phyloP scores from a whole-genome alignment of 1,284 basidiomycete genomes.

The Tetrapyrgos nigripes region DNA sequence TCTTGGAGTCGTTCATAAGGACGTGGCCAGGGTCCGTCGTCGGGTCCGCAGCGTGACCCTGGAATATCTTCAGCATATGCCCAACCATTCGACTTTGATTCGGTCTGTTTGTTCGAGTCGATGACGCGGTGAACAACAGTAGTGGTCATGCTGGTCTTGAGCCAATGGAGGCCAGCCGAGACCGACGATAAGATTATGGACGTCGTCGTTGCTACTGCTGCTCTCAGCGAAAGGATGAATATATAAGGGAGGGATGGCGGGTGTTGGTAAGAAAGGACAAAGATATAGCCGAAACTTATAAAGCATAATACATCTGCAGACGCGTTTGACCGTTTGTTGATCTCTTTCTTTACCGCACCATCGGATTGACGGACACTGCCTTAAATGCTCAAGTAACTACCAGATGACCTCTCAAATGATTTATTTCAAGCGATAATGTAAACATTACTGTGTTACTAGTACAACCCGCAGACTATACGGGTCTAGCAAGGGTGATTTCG shows the following conservation, averaged over 20 bases:
- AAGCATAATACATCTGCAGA: not conserved
- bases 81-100: slow-evolving; percentile 29
- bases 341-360: not conserved
- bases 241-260: not conserved
- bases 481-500: not conserved
- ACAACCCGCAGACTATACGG: not conserved
- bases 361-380: not conserved
- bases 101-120: not conserved
- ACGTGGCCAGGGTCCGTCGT: slow-evolving; percentile 68
- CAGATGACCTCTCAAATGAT: not conserved
- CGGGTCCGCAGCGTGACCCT: slow-evolving; percentile 60
- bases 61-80: slow-evolving; percentile 62
- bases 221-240: not conserved
- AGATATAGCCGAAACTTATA: not conserved
- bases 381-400: not conserved
- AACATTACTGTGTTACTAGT: not conserved
- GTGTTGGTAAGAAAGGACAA: not conserved
- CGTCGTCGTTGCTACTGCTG: not conserved
- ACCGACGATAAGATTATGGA: slow-evolving; percentile 7
- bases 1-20: slow-evolving; percentile 56
- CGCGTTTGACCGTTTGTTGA: not conserved
- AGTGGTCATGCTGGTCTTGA: slow-evolving; percentile 11
- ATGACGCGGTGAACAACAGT: not conserved
- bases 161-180: slow-evolving; percentile 8
- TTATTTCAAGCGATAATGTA: not conserved